A percentile compares a stretch with the other conserved stretches of the same genome.
Evolutionary conservation across 1,139 yeast species (phyloP).

Genomic region (Taiozyma sp.): DNA sequence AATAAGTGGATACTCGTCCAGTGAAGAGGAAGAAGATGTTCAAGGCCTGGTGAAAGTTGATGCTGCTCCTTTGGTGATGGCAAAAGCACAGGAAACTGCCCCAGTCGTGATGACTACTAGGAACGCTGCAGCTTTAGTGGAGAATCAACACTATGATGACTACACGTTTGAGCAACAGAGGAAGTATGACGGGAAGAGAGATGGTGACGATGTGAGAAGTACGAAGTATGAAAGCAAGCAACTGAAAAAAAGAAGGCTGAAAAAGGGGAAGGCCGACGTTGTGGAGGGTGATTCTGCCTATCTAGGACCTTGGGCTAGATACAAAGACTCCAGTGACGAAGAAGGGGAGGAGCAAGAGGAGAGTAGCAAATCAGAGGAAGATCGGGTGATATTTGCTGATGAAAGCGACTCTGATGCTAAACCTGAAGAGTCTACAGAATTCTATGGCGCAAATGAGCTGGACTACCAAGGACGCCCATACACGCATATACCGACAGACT

Average conservation of each 20-base stretch:
- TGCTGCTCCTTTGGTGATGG: background rate
- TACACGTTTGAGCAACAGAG: conserved; percentile 38
- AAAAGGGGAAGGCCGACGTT: conserved; percentile 19
- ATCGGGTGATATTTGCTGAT: conserved; percentile 12
- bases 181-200: conserved; percentile 16
- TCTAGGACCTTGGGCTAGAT: conserved; percentile 59
- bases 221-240: conserved; percentile 14
- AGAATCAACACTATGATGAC: conserved; percentile 35
- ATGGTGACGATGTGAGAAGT: conserved; percentile 6
- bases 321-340: conserved; percentile 20
- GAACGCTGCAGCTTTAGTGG: conserved; percentile 21
- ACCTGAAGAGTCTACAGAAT: conserved; percentile 33
- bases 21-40: conserved; percentile 16
- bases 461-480: conserved; percentile 62
- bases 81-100: background rate
- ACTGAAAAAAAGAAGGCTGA: conserved; percentile 18
- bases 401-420: conserved; percentile 10
- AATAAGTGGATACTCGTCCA: conserved; percentile 33
- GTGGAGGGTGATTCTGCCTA: conserved; percentile 41
- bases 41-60: background rate
- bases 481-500: conserved; percentile 55
- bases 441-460: conserved; percentile 41
- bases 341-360: conserved; percentile 15
- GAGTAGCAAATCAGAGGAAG: conserved; percentile 14
- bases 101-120: background rate